These are phyloP conservation scores for Dactylellina leptospora DNA, from an alignment of 2,329 filamentous ascomycete species.

Conservation along the genomic window DNA sequence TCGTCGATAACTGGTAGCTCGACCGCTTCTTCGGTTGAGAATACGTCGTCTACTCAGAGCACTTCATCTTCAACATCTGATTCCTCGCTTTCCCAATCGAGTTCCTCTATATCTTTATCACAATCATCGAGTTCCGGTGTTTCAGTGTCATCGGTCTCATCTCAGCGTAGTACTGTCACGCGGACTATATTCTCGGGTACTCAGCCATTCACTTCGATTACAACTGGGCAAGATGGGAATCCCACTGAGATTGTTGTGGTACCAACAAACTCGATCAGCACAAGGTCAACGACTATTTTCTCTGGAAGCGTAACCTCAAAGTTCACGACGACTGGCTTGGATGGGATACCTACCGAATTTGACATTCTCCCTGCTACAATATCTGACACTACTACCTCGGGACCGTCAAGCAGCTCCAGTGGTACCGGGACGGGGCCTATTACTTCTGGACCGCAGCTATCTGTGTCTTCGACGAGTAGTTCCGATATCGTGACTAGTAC, in stretches of 20 bases:
- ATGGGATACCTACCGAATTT: constrained; percentile 5
- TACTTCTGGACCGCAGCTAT: background rate
- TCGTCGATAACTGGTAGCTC: no score
- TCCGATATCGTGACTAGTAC: background rate
- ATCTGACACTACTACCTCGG: background rate
- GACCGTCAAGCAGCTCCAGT: background rate
- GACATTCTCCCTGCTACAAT: background rate
- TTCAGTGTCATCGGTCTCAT: background rate
- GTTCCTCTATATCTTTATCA: background rate
- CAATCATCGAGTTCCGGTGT: background rate
- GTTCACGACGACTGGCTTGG: background rate
- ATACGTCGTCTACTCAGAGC: background rate
- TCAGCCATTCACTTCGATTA: background rate
- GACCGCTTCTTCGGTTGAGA: background rate
- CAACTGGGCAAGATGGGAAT: constrained; percentile 1
- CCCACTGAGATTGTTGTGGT: constrained; percentile 9
- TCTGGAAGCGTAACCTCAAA: background rate
- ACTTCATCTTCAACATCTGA: background rate
- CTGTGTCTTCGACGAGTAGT: background rate
- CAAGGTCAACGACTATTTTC: background rate
- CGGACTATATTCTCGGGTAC: constrained; percentile 13
- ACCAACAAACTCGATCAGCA: background rate
- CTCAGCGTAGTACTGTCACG: background rate
- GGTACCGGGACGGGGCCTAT: background rate
- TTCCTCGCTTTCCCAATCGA: background rate